phyloP scores from a whole-genome alignment of 208 protist genomes.

The Trypanosoma theileri region DNA sequence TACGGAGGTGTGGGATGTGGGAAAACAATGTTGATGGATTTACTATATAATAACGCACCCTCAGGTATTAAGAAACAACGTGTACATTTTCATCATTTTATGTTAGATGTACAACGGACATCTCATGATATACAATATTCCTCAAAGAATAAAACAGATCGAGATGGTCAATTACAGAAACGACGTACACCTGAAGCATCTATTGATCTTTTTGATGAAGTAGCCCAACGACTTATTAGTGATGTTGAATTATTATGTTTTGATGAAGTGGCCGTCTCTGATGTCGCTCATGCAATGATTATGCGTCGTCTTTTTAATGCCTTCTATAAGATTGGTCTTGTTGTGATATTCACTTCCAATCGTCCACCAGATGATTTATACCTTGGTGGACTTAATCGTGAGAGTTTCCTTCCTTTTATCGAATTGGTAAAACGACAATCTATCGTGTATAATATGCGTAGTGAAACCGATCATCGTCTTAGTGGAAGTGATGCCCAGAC shows the following conservation, averaged over 20 bases:
- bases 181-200: slow-evolving; percentile 67
- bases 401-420: slow-evolving; percentile 95
- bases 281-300: slow-evolving; percentile 96
- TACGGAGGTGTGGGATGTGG: slow-evolving; percentile 96
- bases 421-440: slow-evolving; percentile 89
- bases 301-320: slow-evolving; percentile 90
- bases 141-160: slow-evolving; percentile 36
- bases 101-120: slow-evolving; percentile 93
- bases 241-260: slow-evolving; percentile 95
- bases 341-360: slow-evolving; percentile 95
- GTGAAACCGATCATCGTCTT: slow-evolving; percentile 92
- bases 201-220: slow-evolving; percentile 80
- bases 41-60: slow-evolving; percentile 90
- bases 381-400: slow-evolving; percentile 91
- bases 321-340: slow-evolving; percentile 91
- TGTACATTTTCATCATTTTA: slow-evolving; percentile 96
- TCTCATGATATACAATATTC: slow-evolving; percentile 74
- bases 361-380: slow-evolving; percentile 86
- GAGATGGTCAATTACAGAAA: slow-evolving; percentile 37
- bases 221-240: slow-evolving; percentile 83
- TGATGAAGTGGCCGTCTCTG: slow-evolving; percentile 91
- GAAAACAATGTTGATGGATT: slow-evolving; percentile 96
- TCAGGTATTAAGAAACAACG: slow-evolving; percentile 79
- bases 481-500: slow-evolving; percentile 64
- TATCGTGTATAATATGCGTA: slow-evolving; percentile 86